Percentiles rank a stretch among this genome's conserved stretches.
These are phyloP conservation scores for Aschersonia sp. DNA, from an alignment of 2,329 filamentous ascomycete species.

Conservation along the genomic window DNA sequence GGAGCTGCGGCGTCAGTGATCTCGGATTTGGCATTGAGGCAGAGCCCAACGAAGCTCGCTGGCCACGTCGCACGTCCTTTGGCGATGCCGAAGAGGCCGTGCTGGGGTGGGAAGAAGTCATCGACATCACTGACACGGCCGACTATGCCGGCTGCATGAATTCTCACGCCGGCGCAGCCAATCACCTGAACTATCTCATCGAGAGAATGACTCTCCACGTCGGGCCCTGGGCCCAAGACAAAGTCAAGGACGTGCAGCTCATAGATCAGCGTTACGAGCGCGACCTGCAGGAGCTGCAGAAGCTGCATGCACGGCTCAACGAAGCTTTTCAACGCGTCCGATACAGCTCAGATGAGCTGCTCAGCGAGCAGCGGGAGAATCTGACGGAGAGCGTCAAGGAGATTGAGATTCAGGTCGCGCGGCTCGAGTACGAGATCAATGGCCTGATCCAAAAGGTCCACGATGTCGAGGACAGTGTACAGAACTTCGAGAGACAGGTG, in stretches of 20 bases:
- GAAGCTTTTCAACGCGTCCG: slow-evolving; percentile 55
- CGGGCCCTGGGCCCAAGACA: slow-evolving; percentile 44
- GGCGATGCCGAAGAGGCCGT: slow-evolving; percentile 63
- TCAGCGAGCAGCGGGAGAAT: slow-evolving; percentile 52
- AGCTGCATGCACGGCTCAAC: slow-evolving; percentile 53
- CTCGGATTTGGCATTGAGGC: slow-evolving; percentile 11
- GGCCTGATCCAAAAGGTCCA: slow-evolving; percentile 65
- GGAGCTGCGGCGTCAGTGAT: slow-evolving; percentile 32
- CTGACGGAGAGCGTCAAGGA: slow-evolving; percentile 62
- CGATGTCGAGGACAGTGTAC: slow-evolving; percentile 74
- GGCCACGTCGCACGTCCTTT: slow-evolving; percentile 62
- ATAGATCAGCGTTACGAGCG: slow-evolving; percentile 48
- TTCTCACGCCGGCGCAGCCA: slow-evolving; percentile 36
- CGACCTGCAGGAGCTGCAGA: slow-evolving; percentile 51
- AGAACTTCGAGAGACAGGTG: slow-evolving; percentile 67
- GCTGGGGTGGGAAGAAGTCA: slow-evolving; percentile 47
- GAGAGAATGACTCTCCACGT: slow-evolving; percentile 35
- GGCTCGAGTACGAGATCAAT: slow-evolving; percentile 83
- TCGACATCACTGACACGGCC: slow-evolving; percentile 20
- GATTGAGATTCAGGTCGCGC: slow-evolving; percentile 66
- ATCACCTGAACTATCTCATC: slow-evolving; percentile 37
- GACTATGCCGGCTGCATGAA: slow-evolving; percentile 13
- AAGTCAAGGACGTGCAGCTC: slow-evolving; percentile 38
- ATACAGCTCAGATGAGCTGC: slow-evolving; percentile 50
- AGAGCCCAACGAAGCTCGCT: slow-evolving; percentile 40